Evolutionary conservation across 192 early-diverging fungal species (phyloP).

Genomic region (Gryganskiella cystojenkinii): DNA sequence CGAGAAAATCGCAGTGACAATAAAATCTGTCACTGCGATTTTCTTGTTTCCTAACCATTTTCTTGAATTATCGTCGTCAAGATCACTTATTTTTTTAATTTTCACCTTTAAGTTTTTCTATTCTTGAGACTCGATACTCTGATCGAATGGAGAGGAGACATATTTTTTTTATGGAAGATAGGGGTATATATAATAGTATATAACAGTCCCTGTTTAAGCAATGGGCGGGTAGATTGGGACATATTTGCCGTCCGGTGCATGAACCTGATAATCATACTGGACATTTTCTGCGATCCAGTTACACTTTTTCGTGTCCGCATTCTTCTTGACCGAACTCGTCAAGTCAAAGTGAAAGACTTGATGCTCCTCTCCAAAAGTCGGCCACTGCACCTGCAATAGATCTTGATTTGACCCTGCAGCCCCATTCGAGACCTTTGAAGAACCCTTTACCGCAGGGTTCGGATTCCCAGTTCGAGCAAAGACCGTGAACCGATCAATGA

Average conservation of each 20-base stretch:
- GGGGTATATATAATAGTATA: too few relatives aligned
- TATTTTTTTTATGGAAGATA: too few relatives aligned
- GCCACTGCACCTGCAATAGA: not conserved
- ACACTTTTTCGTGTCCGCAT: not conserved
- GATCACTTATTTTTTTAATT: too few relatives aligned
- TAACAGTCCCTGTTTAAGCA: too few relatives aligned
- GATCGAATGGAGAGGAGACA: too few relatives aligned
- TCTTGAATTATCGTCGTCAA: too few relatives aligned
- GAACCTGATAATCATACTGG: not conserved
- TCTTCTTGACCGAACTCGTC: not conserved
- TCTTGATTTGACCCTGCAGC: not conserved
- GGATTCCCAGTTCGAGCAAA: slow-evolving; percentile 1
- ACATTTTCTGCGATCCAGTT: not conserved
- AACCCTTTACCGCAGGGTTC: not conserved
- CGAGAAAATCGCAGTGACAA: too few relatives aligned
- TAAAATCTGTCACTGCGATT: too few relatives aligned
- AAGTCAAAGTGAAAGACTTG: not conserved
- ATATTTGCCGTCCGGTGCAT: not conserved
- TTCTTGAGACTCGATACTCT: too few relatives aligned
- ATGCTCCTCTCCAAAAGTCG: not conserved
- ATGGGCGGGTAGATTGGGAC: not conserved
- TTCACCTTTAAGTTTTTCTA: too few relatives aligned
- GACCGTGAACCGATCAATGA: slow-evolving; percentile 1
- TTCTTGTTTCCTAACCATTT: too few relatives aligned
- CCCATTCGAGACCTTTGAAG: not conserved